phyloP scores from a whole-genome alignment of 2,329 filamentous ascomycete genomes.

The Monilinia aucupariae region DNA sequence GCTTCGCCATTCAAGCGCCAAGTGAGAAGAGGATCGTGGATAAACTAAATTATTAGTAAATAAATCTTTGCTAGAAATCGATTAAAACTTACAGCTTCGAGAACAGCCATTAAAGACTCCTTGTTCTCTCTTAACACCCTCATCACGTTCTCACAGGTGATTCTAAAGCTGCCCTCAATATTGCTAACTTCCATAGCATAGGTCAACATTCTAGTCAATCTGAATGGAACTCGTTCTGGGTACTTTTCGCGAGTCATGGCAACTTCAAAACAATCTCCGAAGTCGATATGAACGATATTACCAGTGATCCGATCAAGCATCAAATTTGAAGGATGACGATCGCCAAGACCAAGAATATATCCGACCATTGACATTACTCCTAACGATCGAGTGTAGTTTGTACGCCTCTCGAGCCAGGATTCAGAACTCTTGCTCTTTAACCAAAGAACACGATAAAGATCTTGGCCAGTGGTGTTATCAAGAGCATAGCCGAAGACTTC shows the following conservation, averaged over 20 bases:
- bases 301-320: conserved; percentile 95
- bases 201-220: conserved; percentile 95
- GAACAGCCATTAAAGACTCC: conserved; percentile 94
- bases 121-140: conserved; percentile 93
- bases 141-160: conserved; percentile 98
- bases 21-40: conserved; percentile 96
- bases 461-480: conserved; percentile 98
- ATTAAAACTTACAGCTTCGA: conserved; percentile 76
- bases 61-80: neutral
- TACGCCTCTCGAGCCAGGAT: conserved; percentile 92
- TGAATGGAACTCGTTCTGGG: conserved; percentile 94
- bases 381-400: conserved; percentile 96
- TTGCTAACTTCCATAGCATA: conserved; percentile 99
- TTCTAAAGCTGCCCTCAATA: conserved; percentile 96
- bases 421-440: conserved; percentile 98
- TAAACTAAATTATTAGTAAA: conserved; percentile 60
- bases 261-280: conserved; percentile 98
- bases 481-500: conserved; percentile 99
- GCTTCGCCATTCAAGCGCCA: conserved; percentile 74
- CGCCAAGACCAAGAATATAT: conserved; percentile 93
- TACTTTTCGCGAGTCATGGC: conserved; percentile 99
- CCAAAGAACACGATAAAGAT: conserved; percentile 96
- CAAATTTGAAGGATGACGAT: conserved; percentile 94
- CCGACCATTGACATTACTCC: conserved; percentile 99
- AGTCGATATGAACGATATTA: conserved; percentile 98